phyloP scores from a whole-genome alignment of 306 rosid species.

The Lotus japonicus region DNA sequence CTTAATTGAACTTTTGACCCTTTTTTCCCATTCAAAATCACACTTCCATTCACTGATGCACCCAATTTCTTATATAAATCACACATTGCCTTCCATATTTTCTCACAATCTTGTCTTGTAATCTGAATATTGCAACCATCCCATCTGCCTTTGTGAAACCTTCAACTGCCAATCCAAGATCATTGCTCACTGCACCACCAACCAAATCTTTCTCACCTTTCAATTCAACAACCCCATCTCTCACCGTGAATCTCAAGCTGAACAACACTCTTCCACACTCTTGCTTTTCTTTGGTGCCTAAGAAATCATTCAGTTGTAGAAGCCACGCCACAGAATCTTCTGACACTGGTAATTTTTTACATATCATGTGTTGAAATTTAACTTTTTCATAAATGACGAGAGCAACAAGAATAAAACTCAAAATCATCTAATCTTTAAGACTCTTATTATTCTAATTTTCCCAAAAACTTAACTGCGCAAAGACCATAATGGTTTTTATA shows the following conservation, averaged over 20 bases:
- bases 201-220: constrained; percentile 5
- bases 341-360: constrained; percentile 26
- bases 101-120: background rate
- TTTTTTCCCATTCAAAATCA: too few relatives aligned
- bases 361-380: too few relatives aligned
- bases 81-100: background rate
- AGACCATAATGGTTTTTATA: too few relatives aligned
- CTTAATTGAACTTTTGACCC: constrained; percentile 16
- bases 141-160: constrained; percentile 13
- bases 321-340: constrained; percentile 20
- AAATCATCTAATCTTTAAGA: too few relatives aligned
- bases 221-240: constrained; percentile 18
- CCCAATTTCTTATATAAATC: background rate
- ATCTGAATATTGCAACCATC: background rate
- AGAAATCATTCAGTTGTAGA: constrained; percentile 28
- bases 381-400: too few relatives aligned
- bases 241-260: constrained; percentile 18
- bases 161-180: constrained; percentile 1
- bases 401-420: too few relatives aligned
- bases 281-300: constrained; percentile 4
- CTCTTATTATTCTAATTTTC: too few relatives aligned
- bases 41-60: too few relatives aligned
- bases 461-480: too few relatives aligned
- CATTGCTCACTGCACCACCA: constrained; percentile 10
- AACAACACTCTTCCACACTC: background rate